Percentiles rank a stretch among this genome's conserved stretches.
These are phyloP conservation scores for Hylodesmum podocarpum DNA, from an alignment of 306 rosid species.

Conservation along the genomic window DNA sequence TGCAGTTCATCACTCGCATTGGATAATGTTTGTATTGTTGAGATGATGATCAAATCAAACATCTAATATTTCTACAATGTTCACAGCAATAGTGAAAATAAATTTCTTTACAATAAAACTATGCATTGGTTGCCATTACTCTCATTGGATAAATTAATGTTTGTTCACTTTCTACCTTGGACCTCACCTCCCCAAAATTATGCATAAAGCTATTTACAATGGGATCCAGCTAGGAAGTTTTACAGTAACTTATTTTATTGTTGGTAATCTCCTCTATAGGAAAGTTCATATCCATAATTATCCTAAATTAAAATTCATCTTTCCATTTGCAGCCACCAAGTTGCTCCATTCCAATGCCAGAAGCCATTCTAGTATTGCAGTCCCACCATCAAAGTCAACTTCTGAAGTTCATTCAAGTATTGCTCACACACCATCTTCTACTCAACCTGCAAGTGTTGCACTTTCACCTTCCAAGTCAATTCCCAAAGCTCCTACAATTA, in stretches of 20 bases:
- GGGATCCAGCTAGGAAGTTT: slow-evolving; percentile 19
- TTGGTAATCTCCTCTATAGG: slow-evolving; percentile 15
- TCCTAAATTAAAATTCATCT: slow-evolving; percentile 1
- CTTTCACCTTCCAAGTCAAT: slow-evolving; percentile 63
- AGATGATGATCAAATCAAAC: background rate
- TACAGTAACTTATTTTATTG: background rate
- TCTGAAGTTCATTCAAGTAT: slow-evolving; percentile 29
- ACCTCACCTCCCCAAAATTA: background rate
- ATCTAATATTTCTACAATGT: background rate
- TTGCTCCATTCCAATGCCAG: slow-evolving; percentile 35
- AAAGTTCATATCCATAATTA: background rate
- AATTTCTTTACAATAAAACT: background rate
- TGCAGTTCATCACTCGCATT: background rate
- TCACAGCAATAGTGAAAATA: background rate
- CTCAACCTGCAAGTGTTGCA: slow-evolving; percentile 41
- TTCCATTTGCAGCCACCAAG: slow-evolving; percentile 40
- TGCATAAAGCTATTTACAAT: slow-evolving; percentile 14
- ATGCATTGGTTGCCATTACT: no score
- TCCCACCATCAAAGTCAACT: slow-evolving; percentile 47
- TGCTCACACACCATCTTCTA: slow-evolving; percentile 44
- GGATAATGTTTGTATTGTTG: background rate
- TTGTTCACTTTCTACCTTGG: background rate
- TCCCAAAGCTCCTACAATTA: slow-evolving; percentile 40
- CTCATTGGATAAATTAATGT: no score
- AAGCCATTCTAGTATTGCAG: slow-evolving; percentile 35